phyloP scores from a whole-genome alignment of 352 stramenopile genomes.

The Globisporangium polare region DNA sequence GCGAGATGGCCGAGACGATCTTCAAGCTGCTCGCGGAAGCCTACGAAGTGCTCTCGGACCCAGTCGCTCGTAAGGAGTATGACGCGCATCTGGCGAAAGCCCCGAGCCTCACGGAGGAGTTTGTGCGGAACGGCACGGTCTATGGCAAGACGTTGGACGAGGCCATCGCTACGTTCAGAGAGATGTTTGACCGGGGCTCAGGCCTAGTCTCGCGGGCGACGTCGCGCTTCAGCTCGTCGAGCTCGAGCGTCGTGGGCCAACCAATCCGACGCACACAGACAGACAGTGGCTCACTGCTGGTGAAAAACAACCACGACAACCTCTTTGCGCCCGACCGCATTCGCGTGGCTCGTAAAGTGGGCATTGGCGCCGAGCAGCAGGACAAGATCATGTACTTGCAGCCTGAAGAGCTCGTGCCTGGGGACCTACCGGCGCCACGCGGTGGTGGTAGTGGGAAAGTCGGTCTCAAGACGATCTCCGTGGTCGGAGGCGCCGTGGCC shows the following conservation, averaged over 20 bases:
- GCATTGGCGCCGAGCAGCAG: conserved; percentile 51
- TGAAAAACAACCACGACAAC: conserved; percentile 81
- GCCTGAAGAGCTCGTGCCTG: conserved; percentile 65
- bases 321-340: conserved; percentile 70
- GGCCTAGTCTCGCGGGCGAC: conserved; percentile 54
- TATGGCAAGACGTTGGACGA: conserved; percentile 83
- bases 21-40: conserved; percentile 85
- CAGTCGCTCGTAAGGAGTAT: conserved; percentile 53
- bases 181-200: conserved; percentile 64
- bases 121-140: conserved; percentile 73
- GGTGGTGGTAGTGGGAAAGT: conserved; percentile 10
- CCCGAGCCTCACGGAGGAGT: conserved; percentile 61
- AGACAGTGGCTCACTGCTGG: conserved; percentile 32
- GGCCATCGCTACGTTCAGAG: conserved; percentile 73
- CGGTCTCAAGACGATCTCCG: conserved; percentile 51
- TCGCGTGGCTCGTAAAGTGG: conserved; percentile 55
- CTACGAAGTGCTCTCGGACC: conserved; percentile 78
- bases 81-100: conserved; percentile 53
- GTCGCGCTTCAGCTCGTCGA: conserved; percentile 62
- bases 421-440: conserved; percentile 38
- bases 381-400: conserved; percentile 77
- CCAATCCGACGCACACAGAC: conserved; percentile 32
- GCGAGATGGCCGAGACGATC: conserved; percentile 64
- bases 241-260: conserved; percentile 64
- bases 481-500: conserved; percentile 73